phyloP scores from a whole-genome alignment of 176 grass and related monocot species.

The Carex kokanica region DNA sequence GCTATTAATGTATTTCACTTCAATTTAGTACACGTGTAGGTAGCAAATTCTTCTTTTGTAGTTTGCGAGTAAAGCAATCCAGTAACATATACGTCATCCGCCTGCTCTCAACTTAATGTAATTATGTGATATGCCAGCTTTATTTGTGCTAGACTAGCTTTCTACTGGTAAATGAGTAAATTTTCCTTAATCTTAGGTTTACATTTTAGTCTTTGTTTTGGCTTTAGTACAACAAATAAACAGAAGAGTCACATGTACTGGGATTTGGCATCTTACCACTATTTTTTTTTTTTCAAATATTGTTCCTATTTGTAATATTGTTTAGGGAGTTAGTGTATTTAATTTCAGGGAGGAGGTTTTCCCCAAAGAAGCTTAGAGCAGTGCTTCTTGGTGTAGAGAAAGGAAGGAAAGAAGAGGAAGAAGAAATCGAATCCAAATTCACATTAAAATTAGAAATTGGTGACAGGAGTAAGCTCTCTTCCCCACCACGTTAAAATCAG shows the following conservation, averaged over 20 bases:
- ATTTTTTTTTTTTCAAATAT: neutral
- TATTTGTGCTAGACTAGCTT: too few relatives aligned
- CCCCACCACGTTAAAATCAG: too few relatives aligned
- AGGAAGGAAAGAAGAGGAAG: constrained; percentile 59
- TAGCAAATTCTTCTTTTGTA: constrained; percentile 2
- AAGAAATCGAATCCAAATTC: constrained; percentile 45
- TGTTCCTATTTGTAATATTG: neutral
- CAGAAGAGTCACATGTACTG: neutral
- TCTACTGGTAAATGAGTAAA: too few relatives aligned
- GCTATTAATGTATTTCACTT: constrained; percentile 9
- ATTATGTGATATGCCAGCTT: too few relatives aligned
- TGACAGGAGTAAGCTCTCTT: neutral
- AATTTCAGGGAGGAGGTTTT: too few relatives aligned
- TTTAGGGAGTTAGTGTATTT: neutral
- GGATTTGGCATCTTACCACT: neutral
- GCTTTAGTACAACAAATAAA: too few relatives aligned
- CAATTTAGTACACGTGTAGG: neutral
- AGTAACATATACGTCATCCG: too few relatives aligned
- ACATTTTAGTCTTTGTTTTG: too few relatives aligned
- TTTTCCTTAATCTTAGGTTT: too few relatives aligned
- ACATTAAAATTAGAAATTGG: constrained; percentile 58
- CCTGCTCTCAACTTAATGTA: too few relatives aligned
- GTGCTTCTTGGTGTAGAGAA: constrained; percentile 86
- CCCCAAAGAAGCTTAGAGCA: constrained; percentile 80
- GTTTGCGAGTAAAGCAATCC: neutral